phyloP scores from a whole-genome alignment of 177 flowering plant species.

The Vitis hybrid region DNA sequence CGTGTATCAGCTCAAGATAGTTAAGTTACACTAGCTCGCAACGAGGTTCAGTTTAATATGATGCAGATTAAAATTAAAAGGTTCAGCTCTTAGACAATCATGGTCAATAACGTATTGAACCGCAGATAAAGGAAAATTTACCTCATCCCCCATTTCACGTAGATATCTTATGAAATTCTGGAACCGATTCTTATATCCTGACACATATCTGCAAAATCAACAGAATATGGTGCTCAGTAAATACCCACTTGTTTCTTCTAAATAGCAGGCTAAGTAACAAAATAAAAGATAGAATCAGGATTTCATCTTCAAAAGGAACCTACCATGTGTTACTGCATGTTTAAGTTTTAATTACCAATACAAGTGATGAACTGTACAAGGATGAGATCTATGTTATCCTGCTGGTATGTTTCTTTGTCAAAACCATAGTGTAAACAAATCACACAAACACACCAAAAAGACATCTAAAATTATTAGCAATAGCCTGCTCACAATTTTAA shows the following conservation, averaged over 20 bases:
- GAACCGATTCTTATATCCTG: constrained; percentile 94
- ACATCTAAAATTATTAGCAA: no score
- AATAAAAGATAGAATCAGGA: no score
- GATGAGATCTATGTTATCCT: no score
- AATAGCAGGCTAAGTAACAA: no score
- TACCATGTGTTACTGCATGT: no score
- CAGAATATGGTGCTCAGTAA: constrained; percentile 2
- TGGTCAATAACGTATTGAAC: not conserved
- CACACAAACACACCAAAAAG: no score
- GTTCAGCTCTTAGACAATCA: not conserved
- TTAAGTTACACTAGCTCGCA: constrained; percentile 5
- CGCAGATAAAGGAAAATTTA: constrained; percentile 19
- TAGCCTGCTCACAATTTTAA: no score
- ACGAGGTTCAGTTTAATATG: not conserved
- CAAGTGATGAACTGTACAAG: no score
- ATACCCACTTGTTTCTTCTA: not conserved
- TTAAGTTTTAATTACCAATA: no score
- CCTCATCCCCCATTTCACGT: constrained; percentile 99
- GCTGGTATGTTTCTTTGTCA: no score
- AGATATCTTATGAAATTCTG: constrained; percentile 90
- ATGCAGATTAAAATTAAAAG: not conserved
- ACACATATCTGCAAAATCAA: constrained; percentile 74
- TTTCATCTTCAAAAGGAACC: no score
- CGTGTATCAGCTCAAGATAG: not conserved
- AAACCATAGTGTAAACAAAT: no score